Evolutionary conservation across 1,139 yeast genomes (phyloP), one percentile per base, ranked within the genome.

Genomic region (Yamadazyma pseudoaaseri): DNA sequence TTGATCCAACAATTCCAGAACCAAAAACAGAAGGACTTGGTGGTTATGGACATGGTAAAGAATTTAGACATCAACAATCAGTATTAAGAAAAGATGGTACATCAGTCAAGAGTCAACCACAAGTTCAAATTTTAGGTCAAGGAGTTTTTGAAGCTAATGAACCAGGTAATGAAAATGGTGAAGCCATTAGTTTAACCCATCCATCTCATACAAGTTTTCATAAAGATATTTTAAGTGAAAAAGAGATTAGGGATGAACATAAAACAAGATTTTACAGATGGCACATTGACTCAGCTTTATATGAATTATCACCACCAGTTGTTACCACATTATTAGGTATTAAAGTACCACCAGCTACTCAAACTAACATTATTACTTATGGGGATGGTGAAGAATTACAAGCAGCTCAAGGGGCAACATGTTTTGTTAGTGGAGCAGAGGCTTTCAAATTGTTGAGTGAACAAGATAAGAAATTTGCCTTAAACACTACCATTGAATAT

Each of bases 261-360:
- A 73, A 73, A 56, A 86, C 96, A 1, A 72, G 94, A 46, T 86
- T 81, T 57, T 86, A 86, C 73, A 77, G 96, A 62, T 86, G 96
- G 96, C 96, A 86, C 61, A 85, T 86, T 47, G 96, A 86, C 60
- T 82, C 92, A 29, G 96, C 96, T 5, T 72, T 86, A 32, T 86
- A 86, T 51, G 95, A 78, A 22, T 70, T 86, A 48, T 78, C 90
- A 6, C 95, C 96, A 18, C 96, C 96, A 20, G 73, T 82, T 46
- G 86, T 82, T 30, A 86, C 96, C 3, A 86, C 95, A 2, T 70
- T 86, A 41, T 69, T 86, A 37, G 95, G 95, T 5, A 79, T 86
- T 45, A 74, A 80, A 51, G 92, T 84, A n/a, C 95, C 95, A 5
- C 71, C 76, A 18, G 53, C 65, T 3, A 58, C 64, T 5, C 73